Conservation (phyloP, 2,329 filamentous ascomycete genomes). For the Arthrobotrys pseudoclavata region DNA sequence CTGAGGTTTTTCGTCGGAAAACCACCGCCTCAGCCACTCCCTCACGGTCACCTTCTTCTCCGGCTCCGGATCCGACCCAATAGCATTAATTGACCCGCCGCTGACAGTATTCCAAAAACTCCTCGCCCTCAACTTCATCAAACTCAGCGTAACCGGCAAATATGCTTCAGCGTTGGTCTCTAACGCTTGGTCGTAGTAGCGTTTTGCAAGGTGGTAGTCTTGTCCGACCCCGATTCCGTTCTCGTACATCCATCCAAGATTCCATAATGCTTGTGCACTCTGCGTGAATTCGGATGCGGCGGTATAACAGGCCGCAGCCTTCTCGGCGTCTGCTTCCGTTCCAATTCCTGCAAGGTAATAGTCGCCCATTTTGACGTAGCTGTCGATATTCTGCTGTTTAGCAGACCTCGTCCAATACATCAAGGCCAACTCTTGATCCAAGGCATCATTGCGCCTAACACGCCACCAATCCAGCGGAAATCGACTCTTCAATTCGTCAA, state of each 20-base stretch:
- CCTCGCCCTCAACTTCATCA: constrained; percentile 84
- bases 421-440: constrained; percentile 76
- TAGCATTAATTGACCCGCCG: constrained; percentile 84
- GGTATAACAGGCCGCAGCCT: constrained; percentile 92
- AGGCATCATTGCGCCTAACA: constrained; percentile 61
- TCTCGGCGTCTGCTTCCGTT: constrained; percentile 78
- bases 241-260: constrained; percentile 99
- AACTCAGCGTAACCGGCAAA: constrained; percentile 87
- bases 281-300: constrained; percentile 91
- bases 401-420: constrained; percentile 97
- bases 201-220: constrained; percentile 96
- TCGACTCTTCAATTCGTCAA: constrained; percentile 79
- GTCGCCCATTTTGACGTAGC: constrained; percentile 97
- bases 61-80: constrained; percentile 60
- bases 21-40: constrained; percentile 63
- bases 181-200: constrained; percentile 92
- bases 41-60: constrained; percentile 61
- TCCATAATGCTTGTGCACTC: constrained; percentile 95
- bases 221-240: constrained; percentile 93
- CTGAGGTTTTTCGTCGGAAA: constrained; percentile 61
- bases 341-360: constrained; percentile 92
- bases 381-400: constrained; percentile 91
- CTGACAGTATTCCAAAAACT: constrained; percentile 97
- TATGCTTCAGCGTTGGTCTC: constrained; percentile 95
- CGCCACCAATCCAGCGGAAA: constrained; percentile 69